A percentile compares a stretch with the other conserved stretches of the same genome.
Conservation (phyloP, 306 rosid genomes). For the Prunus mongolica region DNA sequence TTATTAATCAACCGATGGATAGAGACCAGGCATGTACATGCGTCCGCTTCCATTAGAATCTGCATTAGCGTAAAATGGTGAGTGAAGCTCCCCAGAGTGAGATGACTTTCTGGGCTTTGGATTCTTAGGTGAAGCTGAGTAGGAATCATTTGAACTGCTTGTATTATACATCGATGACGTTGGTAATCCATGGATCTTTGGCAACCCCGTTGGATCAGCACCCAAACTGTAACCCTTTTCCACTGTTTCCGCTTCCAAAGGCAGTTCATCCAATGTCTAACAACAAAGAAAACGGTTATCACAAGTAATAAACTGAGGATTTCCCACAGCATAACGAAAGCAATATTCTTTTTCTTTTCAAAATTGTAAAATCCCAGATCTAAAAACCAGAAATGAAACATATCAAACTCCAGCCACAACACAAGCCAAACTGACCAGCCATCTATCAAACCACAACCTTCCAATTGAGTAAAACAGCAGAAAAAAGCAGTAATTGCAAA, state of each 20-base stretch:
- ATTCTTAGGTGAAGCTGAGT: constrained; percentile 69
- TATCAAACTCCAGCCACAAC: neutral
- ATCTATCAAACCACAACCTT: neutral
- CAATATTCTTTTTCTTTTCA: neutral
- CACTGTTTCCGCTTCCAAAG: constrained; percentile 89
- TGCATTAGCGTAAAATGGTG: constrained; percentile 53
- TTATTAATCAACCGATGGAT: constrained; percentile 49
- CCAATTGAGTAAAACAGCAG: neutral
- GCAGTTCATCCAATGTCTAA: constrained; percentile 90
- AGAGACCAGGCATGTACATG: constrained; percentile 43
- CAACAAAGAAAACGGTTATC: constrained; percentile 12
- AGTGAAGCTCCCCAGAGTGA: constrained; percentile 80
- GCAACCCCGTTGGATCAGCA: constrained; percentile 78
- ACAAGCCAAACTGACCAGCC: neutral
- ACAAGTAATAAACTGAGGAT: neutral
- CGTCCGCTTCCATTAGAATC: constrained; percentile 80
- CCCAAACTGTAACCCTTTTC: constrained; percentile 81
- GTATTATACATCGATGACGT: constrained; percentile 58
- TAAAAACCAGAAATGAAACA: neutral
- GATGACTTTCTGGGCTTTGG: constrained; percentile 67
- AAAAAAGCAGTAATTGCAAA: neutral
- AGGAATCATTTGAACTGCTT: constrained; percentile 56
- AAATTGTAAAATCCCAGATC: neutral
- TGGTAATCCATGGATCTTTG: constrained; percentile 81
- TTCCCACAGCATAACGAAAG: neutral